A percentile compares a stretch with the other conserved stretches of the same genome.
phyloP scores from a whole-genome alignment of 805 yeast species.

The Sporopachydermia quercuum region DNA sequence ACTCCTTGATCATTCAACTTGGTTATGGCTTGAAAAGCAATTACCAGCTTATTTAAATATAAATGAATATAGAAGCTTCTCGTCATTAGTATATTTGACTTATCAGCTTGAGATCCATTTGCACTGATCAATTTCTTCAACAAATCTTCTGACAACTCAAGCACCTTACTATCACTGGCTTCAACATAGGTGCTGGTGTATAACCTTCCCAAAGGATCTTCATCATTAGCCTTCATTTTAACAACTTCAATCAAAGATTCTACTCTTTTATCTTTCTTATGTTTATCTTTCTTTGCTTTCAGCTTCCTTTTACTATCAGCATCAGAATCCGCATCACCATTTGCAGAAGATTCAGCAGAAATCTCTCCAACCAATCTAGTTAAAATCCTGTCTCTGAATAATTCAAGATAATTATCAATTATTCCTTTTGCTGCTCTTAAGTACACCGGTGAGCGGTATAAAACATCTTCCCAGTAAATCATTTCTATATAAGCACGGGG shows the following conservation, averaged over 20 bases:
- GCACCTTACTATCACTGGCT: background rate
- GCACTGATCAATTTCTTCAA: background rate
- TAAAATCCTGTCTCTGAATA: conserved; percentile 6
- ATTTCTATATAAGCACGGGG: conserved; percentile 68
- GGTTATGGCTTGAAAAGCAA: background rate
- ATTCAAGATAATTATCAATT: conserved; percentile 35
- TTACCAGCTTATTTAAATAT: conserved; percentile 1
- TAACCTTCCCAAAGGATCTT: background rate
- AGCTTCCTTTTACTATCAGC: background rate
- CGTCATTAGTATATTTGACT: background rate
- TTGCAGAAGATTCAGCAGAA: conserved; percentile 2
- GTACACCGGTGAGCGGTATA: conserved; percentile 58
- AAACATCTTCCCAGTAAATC: conserved; percentile 67
- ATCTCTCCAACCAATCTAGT: conserved; percentile 14
- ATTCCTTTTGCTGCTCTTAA: conserved; percentile 59
- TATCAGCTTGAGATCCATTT: background rate
- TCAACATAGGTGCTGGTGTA: background rate
- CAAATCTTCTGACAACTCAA: background rate
- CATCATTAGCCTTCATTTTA: background rate
- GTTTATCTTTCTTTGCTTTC: conserved; percentile 5
- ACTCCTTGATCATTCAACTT: background rate
- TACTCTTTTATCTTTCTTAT: background rate
- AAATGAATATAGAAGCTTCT: background rate
- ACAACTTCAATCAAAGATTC: background rate
- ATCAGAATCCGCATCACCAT: conserved; percentile 7